Base-by-base conservation (phyloP, 164 flowering plant genomes). In the Stephania cephalantha region DNA sequence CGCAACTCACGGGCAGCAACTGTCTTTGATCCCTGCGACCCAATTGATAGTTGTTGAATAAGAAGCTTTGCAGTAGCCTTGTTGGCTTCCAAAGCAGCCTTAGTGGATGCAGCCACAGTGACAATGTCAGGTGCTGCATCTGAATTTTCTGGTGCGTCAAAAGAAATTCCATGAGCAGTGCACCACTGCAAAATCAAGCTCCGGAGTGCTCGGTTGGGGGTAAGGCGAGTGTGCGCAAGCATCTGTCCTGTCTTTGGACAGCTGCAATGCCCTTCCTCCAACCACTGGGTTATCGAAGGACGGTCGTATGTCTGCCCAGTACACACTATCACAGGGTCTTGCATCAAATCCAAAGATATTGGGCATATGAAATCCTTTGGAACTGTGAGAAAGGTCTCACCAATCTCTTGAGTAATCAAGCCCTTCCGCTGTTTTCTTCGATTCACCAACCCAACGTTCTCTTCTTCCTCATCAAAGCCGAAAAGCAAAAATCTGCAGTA, bases 221-320 rank as follows among this genome's bases (percentile, higher is more conserved):
- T 86, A 30, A 95, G 88, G 2, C 85, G 87, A 1, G 79, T 83
- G 74, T 92, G 90, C 35, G 77, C 20, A 45, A 95, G 91, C 85
- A 86, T 78, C 76, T 93, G 99, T 70, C 99, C 99, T 0, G 97
- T 90, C 77, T 93, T 91, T 0, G 98, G 99, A 76, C 99, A 95
- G 73, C 84, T 90, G 46, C 81, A 80, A 75, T 93, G 92, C 61
- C 99, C 99, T 81, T 90, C 92, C 65, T 90, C 97, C 79, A 92
- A 73, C 99, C 99, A 95, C 69, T 90, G 83, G 0, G 85, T 2
- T 22, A 95, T 95, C 0, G 94, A 91, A 35, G 80, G 42, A 20
- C 97, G 90, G 78, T 95, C 99, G 73, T 90, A 95, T 0, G 97
- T 94, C 86, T 96, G 99, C n/a, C 99, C 99, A 0, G 98, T 94